phyloP scores from a whole-genome alignment of 352 stramenopile genomes.

The Thalassiosira livingstoniorum region DNA sequence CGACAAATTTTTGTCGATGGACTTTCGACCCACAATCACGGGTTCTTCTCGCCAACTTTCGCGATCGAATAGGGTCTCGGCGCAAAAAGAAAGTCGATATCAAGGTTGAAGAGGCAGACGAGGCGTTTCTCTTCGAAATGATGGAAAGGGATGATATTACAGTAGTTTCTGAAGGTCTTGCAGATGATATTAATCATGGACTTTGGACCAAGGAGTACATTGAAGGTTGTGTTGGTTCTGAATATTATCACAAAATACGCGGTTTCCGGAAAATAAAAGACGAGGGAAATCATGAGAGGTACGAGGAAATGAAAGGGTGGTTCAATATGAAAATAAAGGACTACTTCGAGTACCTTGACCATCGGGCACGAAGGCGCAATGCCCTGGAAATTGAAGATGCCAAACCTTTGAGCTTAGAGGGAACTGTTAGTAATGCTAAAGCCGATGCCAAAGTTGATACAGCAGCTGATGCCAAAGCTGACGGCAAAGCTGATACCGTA shows the following conservation, averaged over 20 bases:
- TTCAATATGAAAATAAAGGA: conserved; percentile 76
- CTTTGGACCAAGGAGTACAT: conserved; percentile 69
- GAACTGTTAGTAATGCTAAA: neutral
- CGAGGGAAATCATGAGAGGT: conserved; percentile 16
- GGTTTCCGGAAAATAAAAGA: conserved; percentile 23
- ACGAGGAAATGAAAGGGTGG: conserved; percentile 59
- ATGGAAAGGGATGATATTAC: conserved; percentile 82
- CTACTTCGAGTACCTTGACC: conserved; percentile 70
- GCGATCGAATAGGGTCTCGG: neutral
- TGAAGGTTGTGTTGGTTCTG: conserved; percentile 43
- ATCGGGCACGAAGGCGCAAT: conserved; percentile 25
- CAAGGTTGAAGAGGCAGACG: conserved; percentile 48
- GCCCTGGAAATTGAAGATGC: neutral
- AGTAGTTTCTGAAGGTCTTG: conserved; percentile 74
- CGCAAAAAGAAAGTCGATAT: conserved; percentile 11
- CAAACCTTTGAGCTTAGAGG: neutral
- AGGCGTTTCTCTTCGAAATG: conserved; percentile 74
- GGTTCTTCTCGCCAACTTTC: conserved; percentile 73
- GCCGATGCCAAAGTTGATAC: neutral
- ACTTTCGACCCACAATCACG: conserved; percentile 66
- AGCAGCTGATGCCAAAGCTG: too few species aligned
- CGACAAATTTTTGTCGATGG: conserved; percentile 64
- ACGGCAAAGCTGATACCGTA: too few species aligned
- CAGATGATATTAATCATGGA: conserved; percentile 44
- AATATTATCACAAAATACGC: conserved; percentile 73